Conservation (phyloP, 768 basidiomycete species). For the Tricholoma saponaceum region DNA sequence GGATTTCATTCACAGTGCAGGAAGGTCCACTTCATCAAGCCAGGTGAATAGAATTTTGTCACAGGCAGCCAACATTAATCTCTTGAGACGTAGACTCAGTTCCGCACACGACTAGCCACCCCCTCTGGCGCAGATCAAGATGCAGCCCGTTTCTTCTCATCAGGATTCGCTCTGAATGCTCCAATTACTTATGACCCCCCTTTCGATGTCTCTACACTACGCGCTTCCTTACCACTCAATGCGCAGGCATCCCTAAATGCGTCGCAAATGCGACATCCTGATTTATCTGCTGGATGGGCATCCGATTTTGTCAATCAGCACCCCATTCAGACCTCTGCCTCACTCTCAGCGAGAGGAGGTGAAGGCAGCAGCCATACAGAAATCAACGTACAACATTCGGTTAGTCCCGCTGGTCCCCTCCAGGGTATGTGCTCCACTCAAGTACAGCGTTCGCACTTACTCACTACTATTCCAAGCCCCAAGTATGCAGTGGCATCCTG, state of each 20-base stretch:
- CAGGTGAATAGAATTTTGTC: constrained; percentile 40
- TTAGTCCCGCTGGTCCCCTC: constrained; percentile 4
- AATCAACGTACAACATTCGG: background rate
- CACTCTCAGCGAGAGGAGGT: background rate
- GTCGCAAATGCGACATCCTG: constrained; percentile 20
- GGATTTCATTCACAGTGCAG: constrained; percentile 63
- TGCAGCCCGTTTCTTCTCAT: constrained; percentile 65
- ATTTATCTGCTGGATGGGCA: constrained; percentile 50
- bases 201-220: constrained; percentile 61
- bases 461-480: constrained; percentile 20
- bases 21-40: constrained; percentile 57
- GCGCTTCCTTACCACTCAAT: constrained; percentile 39
- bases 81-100: constrained; percentile 36
- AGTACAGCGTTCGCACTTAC: background rate
- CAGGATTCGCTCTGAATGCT: constrained; percentile 25
- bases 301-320: constrained; percentile 51
- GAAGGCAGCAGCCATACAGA: constrained; percentile 1
- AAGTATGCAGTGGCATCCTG: constrained; percentile 37
- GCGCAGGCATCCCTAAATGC: constrained; percentile 15
- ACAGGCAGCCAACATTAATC: background rate
- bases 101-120: constrained; percentile 47
- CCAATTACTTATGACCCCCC: constrained; percentile 34
- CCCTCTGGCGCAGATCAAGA: constrained; percentile 52
- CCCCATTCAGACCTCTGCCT: constrained; percentile 11
- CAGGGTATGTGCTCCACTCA: constrained; percentile 14